phyloP scores from a whole-genome alignment of 768 basidiomycete species.

The Boletus vermiculosoides region DNA sequence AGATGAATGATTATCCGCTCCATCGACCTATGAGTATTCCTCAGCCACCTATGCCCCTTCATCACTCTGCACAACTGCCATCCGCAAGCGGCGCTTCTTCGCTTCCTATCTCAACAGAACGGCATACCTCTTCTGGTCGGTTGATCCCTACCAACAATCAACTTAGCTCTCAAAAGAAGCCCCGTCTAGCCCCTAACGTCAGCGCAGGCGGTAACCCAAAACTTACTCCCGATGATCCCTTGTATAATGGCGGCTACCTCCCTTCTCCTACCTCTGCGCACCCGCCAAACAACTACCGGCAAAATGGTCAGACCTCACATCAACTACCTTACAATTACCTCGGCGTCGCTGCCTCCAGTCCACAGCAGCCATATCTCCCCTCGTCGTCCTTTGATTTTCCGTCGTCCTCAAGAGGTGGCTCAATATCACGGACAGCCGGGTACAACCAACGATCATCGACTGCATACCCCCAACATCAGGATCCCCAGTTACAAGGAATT shows the following conservation, averaged over 20 bases:
- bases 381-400: slow-evolving; percentile 31
- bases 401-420: slow-evolving; percentile 27
- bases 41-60: slow-evolving; percentile 33
- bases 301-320: slow-evolving; percentile 30
- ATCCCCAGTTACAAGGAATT: slow-evolving; percentile 31
- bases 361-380: slow-evolving; percentile 25
- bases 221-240: slow-evolving; percentile 27
- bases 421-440: slow-evolving; percentile 21
- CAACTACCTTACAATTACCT: slow-evolving; percentile 26
- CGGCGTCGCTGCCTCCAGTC: slow-evolving; percentile 14
- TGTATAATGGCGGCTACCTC: slow-evolving; percentile 32
- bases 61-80: slow-evolving; percentile 28
- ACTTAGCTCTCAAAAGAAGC: slow-evolving; percentile 28
- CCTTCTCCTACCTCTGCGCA: slow-evolving; percentile 32
- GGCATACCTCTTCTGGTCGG: slow-evolving; percentile 34
- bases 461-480: slow-evolving; percentile 30
- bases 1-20: slow-evolving; percentile 30
- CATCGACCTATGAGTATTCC: slow-evolving; percentile 35
- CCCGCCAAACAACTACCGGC: slow-evolving; percentile 28
- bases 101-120: slow-evolving; percentile 35
- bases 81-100: slow-evolving; percentile 21
- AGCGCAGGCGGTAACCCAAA: slow-evolving; percentile 24
- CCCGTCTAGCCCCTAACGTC: slow-evolving; percentile 28
- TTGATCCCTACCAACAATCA: slow-evolving; percentile 28
- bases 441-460: slow-evolving; percentile 28